A percentile compares a stretch with the other conserved stretches of the same genome.
These are phyloP conservation scores for Saccharomycopsis hybrid DNA, from an alignment of 1,139 yeast species.

Conservation along the genomic window DNA sequence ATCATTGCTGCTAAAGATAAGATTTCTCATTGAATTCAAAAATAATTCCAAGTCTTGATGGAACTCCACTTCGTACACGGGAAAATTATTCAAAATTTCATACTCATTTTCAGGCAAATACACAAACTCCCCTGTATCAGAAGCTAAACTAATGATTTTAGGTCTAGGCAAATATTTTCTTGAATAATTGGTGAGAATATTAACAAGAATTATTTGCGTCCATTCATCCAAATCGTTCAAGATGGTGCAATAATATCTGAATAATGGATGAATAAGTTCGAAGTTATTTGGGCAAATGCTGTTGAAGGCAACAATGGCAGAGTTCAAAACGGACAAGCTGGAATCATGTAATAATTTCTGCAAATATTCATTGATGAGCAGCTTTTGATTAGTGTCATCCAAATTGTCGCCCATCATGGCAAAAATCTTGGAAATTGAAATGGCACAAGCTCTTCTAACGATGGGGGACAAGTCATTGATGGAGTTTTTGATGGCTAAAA, in stretches of 20 bases:
- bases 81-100: conserved; percentile 30
- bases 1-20: conserved; percentile 49
- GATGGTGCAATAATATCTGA: conserved; percentile 51
- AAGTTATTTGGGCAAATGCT: conserved; percentile 51
- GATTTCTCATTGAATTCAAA: conserved; percentile 37
- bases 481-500: conserved; percentile 66
- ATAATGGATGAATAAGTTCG: conserved; percentile 67
- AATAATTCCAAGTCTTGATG: conserved; percentile 56
- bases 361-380: conserved; percentile 39
- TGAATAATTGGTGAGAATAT: conserved; percentile 60
- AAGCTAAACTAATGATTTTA: conserved; percentile 28
- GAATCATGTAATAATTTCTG: conserved; percentile 54
- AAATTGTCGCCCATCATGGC: conserved; percentile 24
- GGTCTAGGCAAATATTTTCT: conserved; percentile 56
- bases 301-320: conserved; percentile 56
- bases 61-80: conserved; percentile 37
- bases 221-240: conserved; percentile 63
- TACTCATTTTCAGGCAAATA: conserved; percentile 38
- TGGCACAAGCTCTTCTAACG: conserved; percentile 77
- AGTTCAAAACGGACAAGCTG: conserved; percentile 59
- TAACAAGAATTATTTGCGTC: conserved; percentile 60
- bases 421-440: conserved; percentile 65
- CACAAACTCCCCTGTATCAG: conserved; percentile 28
- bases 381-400: conserved; percentile 15
- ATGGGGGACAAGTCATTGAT: conserved; percentile 65